phyloP scores from a whole-genome alignment of 129 eudicot genomes.

The Helichrysum umbraculigerum region DNA sequence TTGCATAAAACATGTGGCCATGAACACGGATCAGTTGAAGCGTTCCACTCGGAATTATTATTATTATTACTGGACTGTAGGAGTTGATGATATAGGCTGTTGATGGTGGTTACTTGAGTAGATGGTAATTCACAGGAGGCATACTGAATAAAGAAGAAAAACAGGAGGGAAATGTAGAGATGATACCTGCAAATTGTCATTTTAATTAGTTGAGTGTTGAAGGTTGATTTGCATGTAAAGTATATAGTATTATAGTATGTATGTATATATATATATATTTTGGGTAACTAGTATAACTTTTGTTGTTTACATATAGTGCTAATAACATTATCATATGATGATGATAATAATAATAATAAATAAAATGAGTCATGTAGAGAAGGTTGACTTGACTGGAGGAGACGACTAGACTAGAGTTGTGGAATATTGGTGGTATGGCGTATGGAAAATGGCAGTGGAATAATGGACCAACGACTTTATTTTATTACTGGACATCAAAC shows the following conservation, averaged over 20 bases:
- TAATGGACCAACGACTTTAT: slow-evolving; percentile 7
- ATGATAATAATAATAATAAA: too few relatives aligned
- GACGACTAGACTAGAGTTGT: slow-evolving; percentile 17
- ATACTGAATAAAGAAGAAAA: slow-evolving; percentile 27
- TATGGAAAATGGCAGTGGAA: slow-evolving; percentile 28
- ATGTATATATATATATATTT: too few relatives aligned
- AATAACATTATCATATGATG: too few relatives aligned
- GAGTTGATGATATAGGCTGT: slow-evolving; percentile 38
- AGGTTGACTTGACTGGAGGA: slow-evolving; percentile 18
- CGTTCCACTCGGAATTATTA: slow-evolving; percentile 37
- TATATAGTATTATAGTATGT: too few relatives aligned
- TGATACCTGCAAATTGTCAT: slow-evolving; percentile 38
- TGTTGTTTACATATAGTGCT: not conserved
- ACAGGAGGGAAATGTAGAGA: not conserved
- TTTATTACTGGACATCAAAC: too few relatives aligned
- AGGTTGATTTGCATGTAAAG: not conserved
- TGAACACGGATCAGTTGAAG: slow-evolving; percentile 57
- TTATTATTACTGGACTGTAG: slow-evolving; percentile 24
- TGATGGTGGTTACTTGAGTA: slow-evolving; percentile 51
- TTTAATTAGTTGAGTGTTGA: not conserved
- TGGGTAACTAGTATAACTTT: too few relatives aligned
- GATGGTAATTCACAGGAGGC: slow-evolving; percentile 51
- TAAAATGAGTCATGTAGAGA: not conserved
- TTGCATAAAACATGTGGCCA: slow-evolving; percentile 71
- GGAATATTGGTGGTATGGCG: slow-evolving; percentile 29